Conservation (phyloP, 352 stramenopile species). For the Phytophthora cactorum region DNA sequence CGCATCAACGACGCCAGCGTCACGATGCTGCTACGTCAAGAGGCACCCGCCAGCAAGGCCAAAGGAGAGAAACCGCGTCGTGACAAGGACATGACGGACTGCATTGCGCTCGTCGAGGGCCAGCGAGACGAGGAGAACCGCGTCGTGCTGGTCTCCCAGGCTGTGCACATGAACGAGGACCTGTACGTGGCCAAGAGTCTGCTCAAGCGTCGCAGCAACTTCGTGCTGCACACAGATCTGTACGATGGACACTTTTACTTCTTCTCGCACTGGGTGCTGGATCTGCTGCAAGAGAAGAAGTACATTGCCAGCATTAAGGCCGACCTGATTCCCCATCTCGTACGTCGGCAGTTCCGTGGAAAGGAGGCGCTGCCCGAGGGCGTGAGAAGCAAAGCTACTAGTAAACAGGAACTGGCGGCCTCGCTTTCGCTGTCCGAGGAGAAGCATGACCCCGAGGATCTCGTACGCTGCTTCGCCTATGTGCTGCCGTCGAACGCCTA, state of each 20-base stretch:
- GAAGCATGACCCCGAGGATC: conserved; percentile 62
- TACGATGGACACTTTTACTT: conserved; percentile 89
- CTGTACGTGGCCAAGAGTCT: conserved; percentile 81
- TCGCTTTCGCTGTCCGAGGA: conserved; percentile 66
- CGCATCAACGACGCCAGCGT: conserved; percentile 84
- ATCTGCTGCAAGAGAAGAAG: conserved; percentile 82
- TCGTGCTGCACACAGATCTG: conserved; percentile 80
- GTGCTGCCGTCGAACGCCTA: conserved; percentile 76
- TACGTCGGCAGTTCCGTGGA: conserved; percentile 82
- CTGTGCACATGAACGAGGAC: conserved; percentile 85
- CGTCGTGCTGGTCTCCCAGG: conserved; percentile 72
- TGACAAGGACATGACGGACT: conserved; percentile 87
- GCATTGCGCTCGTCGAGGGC: conserved; percentile 67
- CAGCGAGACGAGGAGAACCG: conserved; percentile 58
- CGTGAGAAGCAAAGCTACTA: conserved; percentile 62
- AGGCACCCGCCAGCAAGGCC: conserved; percentile 37
- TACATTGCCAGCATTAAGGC: conserved; percentile 87
- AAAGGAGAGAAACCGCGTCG: conserved; percentile 77
- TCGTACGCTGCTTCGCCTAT: conserved; percentile 81
- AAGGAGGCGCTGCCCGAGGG: conserved; percentile 55
- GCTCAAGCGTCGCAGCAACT: conserved; percentile 71
- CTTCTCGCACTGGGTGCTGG: conserved; percentile 85
- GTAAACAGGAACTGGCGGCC: conserved; percentile 62
- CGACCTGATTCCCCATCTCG: conserved; percentile 78
- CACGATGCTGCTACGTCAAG: conserved; percentile 83